Percentiles rank a stretch among this genome's conserved stretches.
Conservation (phyloP, 805 yeast genomes). For the Yarrowia phangngaensis region DNA sequence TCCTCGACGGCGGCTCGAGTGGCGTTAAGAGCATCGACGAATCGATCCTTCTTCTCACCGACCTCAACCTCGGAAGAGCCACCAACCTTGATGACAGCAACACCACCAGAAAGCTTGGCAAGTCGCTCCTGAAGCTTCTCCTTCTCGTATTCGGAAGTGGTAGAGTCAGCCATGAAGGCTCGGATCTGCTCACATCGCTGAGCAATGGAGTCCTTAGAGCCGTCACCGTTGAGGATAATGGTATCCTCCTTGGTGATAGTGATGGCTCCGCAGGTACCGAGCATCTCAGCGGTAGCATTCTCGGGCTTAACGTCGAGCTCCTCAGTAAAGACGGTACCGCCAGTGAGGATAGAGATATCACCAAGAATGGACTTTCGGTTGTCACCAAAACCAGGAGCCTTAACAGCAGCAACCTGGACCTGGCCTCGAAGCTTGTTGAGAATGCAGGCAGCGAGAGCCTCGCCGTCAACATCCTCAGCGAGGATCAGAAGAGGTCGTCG, state of each 20-base stretch:
- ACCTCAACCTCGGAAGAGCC: constrained; percentile 97
- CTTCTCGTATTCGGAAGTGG: constrained; percentile 82
- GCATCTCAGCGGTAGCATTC: constrained; percentile 80
- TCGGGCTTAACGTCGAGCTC: constrained; percentile 95
- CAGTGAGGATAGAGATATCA: constrained; percentile 90
- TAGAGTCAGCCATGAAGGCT: constrained; percentile 64
- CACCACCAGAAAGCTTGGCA: constrained; percentile 97
- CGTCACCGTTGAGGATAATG: constrained; percentile 88
- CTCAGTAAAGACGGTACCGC: constrained; percentile 84
- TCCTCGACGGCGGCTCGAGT: constrained; percentile 99
- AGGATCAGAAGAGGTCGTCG: constrained; percentile 90
- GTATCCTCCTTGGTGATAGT: constrained; percentile 95
- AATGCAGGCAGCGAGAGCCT: constrained; percentile 96
- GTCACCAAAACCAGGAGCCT: constrained; percentile 99
- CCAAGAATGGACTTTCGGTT: constrained; percentile 95
- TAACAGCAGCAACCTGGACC: constrained; percentile 94
- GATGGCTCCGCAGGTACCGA: constrained; percentile 88
- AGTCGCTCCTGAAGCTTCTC: constrained; percentile 97
- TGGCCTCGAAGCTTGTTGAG: constrained; percentile 97
- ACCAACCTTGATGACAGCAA: constrained; percentile 96
- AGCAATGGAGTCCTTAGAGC: constrained; percentile 71
- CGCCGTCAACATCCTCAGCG: constrained; percentile 97
- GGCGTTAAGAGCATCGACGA: constrained; percentile 96
- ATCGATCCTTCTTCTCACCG: constrained; percentile 98
- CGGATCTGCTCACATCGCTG: constrained; percentile 94